A percentile compares a stretch with the other conserved stretches of the same genome.
phyloP scores from a whole-genome alignment of 768 basidiomycete species.

The Hygrocybe coccinea region DNA sequence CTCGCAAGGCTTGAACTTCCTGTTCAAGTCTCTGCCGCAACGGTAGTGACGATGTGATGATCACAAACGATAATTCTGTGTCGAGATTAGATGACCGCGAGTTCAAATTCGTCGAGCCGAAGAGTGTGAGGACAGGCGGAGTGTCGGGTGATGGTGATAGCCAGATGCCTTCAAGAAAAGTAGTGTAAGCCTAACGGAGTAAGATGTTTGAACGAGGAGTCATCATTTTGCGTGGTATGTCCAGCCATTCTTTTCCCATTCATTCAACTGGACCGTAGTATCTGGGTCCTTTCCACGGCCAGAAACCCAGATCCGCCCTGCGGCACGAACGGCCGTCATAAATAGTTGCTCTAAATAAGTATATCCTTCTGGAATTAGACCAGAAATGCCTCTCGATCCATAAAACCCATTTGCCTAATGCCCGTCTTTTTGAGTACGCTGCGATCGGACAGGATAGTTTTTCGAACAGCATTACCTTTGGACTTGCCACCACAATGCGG shows the following conservation, averaged over 20 bases:
- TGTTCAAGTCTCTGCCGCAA: constrained; percentile 8
- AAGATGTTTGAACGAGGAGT: not conserved
- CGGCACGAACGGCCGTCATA: constrained; percentile 55
- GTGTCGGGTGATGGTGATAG: constrained; percentile 52
- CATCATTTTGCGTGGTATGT: constrained; percentile 98
- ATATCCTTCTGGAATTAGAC: constrained; percentile 93
- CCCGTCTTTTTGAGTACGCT: constrained; percentile 4
- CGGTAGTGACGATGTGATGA: constrained; percentile 56
- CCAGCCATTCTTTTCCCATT: constrained; percentile 90
- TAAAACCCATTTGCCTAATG: constrained; percentile 92
- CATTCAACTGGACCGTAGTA: constrained; percentile 62
- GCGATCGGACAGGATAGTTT: constrained; percentile 2
- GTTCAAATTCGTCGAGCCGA: constrained; percentile 94
- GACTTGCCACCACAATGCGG: constrained; percentile 78
- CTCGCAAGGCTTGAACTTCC: constrained; percentile 8
- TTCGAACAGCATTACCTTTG: constrained; percentile 53
- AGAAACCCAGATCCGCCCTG: constrained; percentile 38
- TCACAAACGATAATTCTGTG: constrained; percentile 84
- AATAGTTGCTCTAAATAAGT: constrained; percentile 84
- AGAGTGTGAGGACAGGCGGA: constrained; percentile 69
- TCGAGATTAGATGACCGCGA: constrained; percentile 87
- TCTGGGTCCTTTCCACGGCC: constrained; percentile 22
- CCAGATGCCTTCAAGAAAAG: constrained; percentile 67
- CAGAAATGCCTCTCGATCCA: constrained; percentile 82
- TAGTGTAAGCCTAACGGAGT: not conserved